phyloP scores from a whole-genome alignment of 1,284 basidiomycete genomes.

The Porodaedalea pini region DNA sequence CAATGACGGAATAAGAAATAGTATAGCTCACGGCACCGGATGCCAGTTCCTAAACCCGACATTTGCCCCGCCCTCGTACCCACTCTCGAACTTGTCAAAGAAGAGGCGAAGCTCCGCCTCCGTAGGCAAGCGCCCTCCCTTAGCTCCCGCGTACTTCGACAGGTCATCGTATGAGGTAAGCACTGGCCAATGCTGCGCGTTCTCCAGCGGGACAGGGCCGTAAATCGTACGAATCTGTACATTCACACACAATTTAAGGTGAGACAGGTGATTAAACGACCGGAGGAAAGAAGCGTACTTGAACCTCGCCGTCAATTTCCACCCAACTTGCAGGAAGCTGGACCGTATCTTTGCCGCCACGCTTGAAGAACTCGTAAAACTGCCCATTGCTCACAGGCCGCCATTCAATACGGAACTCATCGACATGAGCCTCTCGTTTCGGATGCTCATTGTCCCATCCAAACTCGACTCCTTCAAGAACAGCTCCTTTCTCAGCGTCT shows the following conservation, averaged over 20 bases:
- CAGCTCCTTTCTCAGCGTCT: conserved; percentile 26
- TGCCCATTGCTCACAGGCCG: conserved; percentile 85
- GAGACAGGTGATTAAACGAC: too few relatives aligned
- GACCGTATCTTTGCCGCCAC: conserved; percentile 36
- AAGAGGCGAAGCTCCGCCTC: conserved; percentile 85
- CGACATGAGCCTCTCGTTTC: conserved; percentile 51
- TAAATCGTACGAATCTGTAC: conserved; percentile 78
- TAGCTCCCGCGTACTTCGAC: conserved; percentile 73
- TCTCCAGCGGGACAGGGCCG: conserved; percentile 74
- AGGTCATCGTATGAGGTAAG: conserved; percentile 80
- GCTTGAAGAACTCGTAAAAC: conserved; percentile 58
- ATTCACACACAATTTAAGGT: too few relatives aligned
- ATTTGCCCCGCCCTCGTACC: conserved; percentile 75
- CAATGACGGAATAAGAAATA: neutral
- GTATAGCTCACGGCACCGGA: conserved; percentile 82
- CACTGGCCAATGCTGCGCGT: conserved; percentile 85
- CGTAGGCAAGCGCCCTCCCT: conserved; percentile 89
- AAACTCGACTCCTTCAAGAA: conserved; percentile 52
- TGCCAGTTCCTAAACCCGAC: conserved; percentile 93
- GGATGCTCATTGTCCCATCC: conserved; percentile 98
- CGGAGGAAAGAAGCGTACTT: conserved; percentile 35
- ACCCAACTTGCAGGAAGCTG: conserved; percentile 70
- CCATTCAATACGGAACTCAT: conserved; percentile 72
- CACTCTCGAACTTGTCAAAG: conserved; percentile 63
- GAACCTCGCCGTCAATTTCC: conserved; percentile 44